Percentiles rank a stretch among this genome's conserved stretches.
These are phyloP conservation scores for Medicago lupulina DNA, from an alignment of 306 rosid genomes.

Conservation along the genomic window DNA sequence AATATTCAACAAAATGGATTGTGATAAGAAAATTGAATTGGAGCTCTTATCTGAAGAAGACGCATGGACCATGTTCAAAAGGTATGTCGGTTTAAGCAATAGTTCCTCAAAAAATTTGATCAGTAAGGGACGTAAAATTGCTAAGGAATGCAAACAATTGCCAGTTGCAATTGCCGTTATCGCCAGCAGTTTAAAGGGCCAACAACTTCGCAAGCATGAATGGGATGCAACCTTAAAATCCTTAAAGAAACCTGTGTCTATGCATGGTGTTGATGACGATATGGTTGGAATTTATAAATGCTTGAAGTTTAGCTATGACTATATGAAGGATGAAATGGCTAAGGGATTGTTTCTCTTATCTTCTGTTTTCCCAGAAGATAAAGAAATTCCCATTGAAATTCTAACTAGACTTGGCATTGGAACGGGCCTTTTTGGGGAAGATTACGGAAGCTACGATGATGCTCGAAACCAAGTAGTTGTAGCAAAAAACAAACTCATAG, in stretches of 20 bases:
- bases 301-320: conserved; percentile 6
- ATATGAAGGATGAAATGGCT: neutral
- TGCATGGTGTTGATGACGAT: neutral
- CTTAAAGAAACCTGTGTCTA: neutral
- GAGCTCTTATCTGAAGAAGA: neutral
- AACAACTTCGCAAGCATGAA: neutral
- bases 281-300: neutral
- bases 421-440: neutral
- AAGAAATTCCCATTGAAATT: conserved; percentile 16
- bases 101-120: neutral
- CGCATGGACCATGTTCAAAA: neutral
- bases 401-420: neutral
- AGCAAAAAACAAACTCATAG: neutral
- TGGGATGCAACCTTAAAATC: neutral
- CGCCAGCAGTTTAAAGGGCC: neutral
- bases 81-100: neutral
- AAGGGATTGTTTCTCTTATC: conserved; percentile 20
- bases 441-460: neutral
- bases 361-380: conserved; percentile 40
- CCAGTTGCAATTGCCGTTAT: conserved; percentile 21
- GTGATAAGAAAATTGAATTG: neutral
- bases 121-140: neutral
- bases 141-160: conserved; percentile 32
- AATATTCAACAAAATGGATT: neutral
- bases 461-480: neutral